Evolutionary conservation across 2,329 filamentous ascomycete genomes (phyloP).

Genomic region (Xylaria digitata): DNA sequence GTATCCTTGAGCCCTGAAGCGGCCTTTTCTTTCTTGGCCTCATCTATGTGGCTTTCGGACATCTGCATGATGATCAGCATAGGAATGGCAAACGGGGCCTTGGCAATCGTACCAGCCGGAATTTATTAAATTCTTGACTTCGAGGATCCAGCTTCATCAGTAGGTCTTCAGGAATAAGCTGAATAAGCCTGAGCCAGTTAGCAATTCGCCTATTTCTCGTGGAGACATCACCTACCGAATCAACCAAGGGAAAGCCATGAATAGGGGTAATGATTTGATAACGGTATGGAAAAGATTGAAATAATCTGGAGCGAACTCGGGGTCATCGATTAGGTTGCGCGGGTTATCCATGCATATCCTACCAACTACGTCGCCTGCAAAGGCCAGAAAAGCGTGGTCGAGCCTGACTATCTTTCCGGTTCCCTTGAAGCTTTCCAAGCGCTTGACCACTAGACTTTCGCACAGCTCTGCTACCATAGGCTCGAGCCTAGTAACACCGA

Average conservation of each 20-base stretch:
- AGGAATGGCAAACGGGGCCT: background rate
- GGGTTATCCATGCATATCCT: conserved; percentile 22
- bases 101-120: background rate
- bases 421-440: conserved; percentile 4
- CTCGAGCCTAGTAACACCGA: no score
- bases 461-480: no score
- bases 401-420: conserved; percentile 13
- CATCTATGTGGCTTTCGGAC: conserved; percentile 20
- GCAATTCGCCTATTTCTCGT: background rate
- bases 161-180: conserved; percentile 9
- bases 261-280: conserved; percentile 17
- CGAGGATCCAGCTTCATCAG: conserved; percentile 9
- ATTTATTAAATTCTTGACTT: conserved; percentile 17
- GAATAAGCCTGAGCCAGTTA: conserved; percentile 11
- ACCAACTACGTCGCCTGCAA: conserved; percentile 31
- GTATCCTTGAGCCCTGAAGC: conserved; percentile 14
- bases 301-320: conserved; percentile 17
- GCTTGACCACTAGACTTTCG: background rate
- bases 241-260: conserved; percentile 24
- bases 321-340: conserved; percentile 5
- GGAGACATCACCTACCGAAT: conserved; percentile 13
- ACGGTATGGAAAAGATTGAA: conserved; percentile 20
- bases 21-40: conserved; percentile 16
- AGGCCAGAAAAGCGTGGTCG: conserved; percentile 25
- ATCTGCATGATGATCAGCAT: conserved; percentile 8